A percentile compares a stretch with the other conserved stretches of the same genome.
phyloP scores from a whole-genome alignment of 345 rosid species.

The Pistacia vera region DNA sequence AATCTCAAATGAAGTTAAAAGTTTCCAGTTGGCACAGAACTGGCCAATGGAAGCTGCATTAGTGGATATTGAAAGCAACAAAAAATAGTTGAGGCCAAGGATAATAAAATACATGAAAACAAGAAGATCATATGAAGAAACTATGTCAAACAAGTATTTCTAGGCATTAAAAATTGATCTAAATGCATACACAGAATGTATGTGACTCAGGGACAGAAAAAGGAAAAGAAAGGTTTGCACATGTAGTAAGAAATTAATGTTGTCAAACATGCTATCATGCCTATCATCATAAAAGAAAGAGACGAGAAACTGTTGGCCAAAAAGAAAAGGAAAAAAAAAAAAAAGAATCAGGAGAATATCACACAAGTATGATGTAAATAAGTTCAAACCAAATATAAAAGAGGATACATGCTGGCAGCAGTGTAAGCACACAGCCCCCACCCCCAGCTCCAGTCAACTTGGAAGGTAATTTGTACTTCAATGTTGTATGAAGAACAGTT shows the following conservation, averaged over 20 bases:
- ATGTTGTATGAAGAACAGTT: conserved; percentile 67
- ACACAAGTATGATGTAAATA: conserved; percentile 1
- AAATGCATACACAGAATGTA: not conserved
- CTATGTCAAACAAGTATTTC: not conserved
- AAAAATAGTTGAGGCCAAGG: too few species aligned
- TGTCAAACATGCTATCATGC: not conserved
- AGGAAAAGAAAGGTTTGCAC: too few species aligned
- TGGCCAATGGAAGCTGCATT: too few species aligned
- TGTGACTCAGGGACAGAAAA: too few species aligned
- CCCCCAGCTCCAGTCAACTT: conserved; percentile 98
- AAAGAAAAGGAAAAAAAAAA: not conserved
- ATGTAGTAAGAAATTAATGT: too few species aligned
- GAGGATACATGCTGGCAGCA: conserved; percentile 86
- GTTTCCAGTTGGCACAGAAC: not conserved
- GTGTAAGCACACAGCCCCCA: conserved; percentile 89
- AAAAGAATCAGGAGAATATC: not conserved
- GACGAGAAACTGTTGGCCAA: not conserved
- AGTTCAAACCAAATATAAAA: not conserved
- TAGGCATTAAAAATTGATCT: not conserved
- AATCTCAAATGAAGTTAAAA: not conserved
- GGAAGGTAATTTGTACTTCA: conserved; percentile 79
- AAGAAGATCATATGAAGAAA: not conserved
- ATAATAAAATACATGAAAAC: not conserved
- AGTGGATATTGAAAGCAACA: too few species aligned
- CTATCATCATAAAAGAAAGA: not conserved